Evolutionary conservation across 306 rosid genomes (phyloP), one percentile per base, ranked within the genome.

Genomic region (Spatholobus suberectus): DNA sequence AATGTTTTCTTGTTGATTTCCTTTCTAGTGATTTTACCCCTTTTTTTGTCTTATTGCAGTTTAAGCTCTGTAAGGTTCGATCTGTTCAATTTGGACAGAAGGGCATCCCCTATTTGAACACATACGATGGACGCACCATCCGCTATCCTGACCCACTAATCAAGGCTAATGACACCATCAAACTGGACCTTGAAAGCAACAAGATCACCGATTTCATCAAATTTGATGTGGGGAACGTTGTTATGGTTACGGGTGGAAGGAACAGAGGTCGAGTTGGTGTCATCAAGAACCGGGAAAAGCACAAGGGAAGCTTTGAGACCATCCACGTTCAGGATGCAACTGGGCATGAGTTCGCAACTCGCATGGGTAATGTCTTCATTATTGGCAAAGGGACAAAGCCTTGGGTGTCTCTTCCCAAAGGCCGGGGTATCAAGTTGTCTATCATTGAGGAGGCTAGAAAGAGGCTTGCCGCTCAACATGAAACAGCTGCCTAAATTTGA

Each of bases 171-270:
- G 97, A 94, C 89, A 94, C 98, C 17, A 86, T 94, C 85, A 92
- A 94, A 83, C 88, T 92, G 32, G 97, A 92, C 75, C 83, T 90
- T 21, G 97, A 90, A 85, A 82, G 58, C 70, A 90, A 90, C 87
- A 92, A 90, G 87, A 85, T 90, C 65, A 46, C 82, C 0, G 91
- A 90, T 26, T 92, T 88, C 90, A 89, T 92, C 81, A 92, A 92
- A 82, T 92, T 90, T 26, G 93, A 92, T 80, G 92, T 90, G 57
- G 93, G 97, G 8, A 90, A 90, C 40, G 90, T 92, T 44, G 93
- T 90, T 34, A 93, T 93, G 98, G 98, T 91, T 44, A 89, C 97
- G 0, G 92, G 97, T 12, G 94, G 93, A 79, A 89, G 97, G 84
- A 90, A 92, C 80, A 88, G 92, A 63, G 93, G 95, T 0, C 92